A percentile compares a stretch with the other conserved stretches of the same genome.
Conservation (phyloP, 768 basidiomycete species). For the Amanita pallidorosea region DNA sequence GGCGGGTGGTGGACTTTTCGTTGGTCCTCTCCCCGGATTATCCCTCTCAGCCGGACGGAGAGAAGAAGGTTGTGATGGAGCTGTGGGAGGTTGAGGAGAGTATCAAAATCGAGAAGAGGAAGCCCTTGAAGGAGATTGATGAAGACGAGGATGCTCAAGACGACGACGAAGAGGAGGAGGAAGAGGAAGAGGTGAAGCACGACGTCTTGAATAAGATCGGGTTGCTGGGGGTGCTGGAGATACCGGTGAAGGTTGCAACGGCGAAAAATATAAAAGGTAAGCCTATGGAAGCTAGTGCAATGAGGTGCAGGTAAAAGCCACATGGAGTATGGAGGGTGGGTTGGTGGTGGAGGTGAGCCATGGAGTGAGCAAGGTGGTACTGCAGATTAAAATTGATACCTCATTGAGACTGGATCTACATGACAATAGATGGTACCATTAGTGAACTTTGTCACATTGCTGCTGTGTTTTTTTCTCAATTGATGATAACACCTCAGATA, state of each 20-base stretch:
- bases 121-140: slow-evolving; percentile 23
- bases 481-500: too few relatives aligned
- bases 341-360: slow-evolving; percentile 18
- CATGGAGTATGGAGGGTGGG: slow-evolving; percentile 25
- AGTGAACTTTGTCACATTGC: too few relatives aligned
- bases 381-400: neutral
- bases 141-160: slow-evolving; percentile 17
- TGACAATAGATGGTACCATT: too few relatives aligned
- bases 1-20: slow-evolving; percentile 47
- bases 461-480: too few relatives aligned
- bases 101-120: slow-evolving; percentile 50
- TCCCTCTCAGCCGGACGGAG: slow-evolving; percentile 22
- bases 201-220: slow-evolving; percentile 45
- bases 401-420: neutral
- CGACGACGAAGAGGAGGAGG: slow-evolving; percentile 48
- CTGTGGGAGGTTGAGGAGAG: slow-evolving; percentile 71
- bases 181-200: slow-evolving; percentile 44
- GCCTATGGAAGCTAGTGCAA: too few relatives aligned
- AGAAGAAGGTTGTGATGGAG: slow-evolving; percentile 51
- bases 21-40: slow-evolving; percentile 16
- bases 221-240: slow-evolving; percentile 27
- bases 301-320: slow-evolving; percentile 36
- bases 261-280: neutral
- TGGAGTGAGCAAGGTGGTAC: neutral
- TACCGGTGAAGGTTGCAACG: neutral